phyloP scores from a whole-genome alignment of 768 basidiomycete genomes.

The Neoboletus magnificus region DNA sequence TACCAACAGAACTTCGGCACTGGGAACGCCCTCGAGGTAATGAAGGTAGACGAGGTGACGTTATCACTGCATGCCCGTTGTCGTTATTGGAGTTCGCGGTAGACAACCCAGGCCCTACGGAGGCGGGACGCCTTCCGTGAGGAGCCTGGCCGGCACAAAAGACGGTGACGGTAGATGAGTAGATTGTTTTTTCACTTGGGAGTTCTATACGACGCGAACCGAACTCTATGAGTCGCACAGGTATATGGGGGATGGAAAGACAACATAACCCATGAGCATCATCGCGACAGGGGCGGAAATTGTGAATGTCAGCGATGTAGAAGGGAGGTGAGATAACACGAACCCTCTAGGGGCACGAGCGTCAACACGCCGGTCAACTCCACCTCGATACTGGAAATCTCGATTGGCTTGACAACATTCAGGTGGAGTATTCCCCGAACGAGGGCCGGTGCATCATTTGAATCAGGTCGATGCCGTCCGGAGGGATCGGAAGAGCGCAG shows the following conservation, averaged over 20 bases:
- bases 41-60: background rate
- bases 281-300: background rate
- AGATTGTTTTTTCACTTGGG: conserved; percentile 69
- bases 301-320: background rate
- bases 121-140: conserved; percentile 25
- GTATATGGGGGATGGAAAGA: background rate
- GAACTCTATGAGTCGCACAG: conserved; percentile 37
- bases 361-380: conserved; percentile 67
- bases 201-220: conserved; percentile 73
- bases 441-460: conserved; percentile 54
- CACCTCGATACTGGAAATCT: conserved; percentile 81
- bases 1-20: background rate
- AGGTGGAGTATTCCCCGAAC: conserved; percentile 66
- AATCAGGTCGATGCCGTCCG: conserved; percentile 30
- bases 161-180: conserved; percentile 67
- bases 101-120: conserved; percentile 23
- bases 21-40: conserved; percentile 2
- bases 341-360: conserved; percentile 73
- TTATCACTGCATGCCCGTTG: background rate
- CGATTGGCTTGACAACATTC: conserved; percentile 70
- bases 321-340: conserved; percentile 21
- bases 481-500: conserved; percentile 54
- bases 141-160: conserved; percentile 59
- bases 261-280: background rate
- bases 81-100: background rate